Base-by-base conservation (phyloP, 108 stramenopile species). In the Pseudonitzschia pungens region DNA sequence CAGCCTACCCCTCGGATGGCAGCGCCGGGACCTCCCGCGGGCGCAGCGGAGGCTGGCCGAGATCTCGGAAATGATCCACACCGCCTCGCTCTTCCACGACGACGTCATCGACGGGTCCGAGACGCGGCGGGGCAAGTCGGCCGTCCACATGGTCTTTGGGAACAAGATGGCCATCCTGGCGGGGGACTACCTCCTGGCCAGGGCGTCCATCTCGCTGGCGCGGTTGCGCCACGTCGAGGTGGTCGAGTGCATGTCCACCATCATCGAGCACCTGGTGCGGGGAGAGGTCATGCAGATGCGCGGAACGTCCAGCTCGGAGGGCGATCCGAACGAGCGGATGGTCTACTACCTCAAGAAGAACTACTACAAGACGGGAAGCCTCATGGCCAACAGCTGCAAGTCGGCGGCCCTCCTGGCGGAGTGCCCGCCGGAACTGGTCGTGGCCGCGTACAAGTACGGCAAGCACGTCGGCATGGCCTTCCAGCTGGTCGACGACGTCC, bases 11-110 rank as follows among this genome's bases (percentile, higher is more conserved):
- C 48, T 82, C 15, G 2, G 24, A 0, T 79, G 78, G 79, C 84
- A 84, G 62, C 77, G 87, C 24, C 53, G 56, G 5, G 87, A 89
- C 54, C 67, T 89, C 11, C 83, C 83, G 0, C 78, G 87, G 65
- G 86, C 90, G 12, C 97, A 99, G 79, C 89, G 92, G 18, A 82
- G 99, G 9, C 82, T 99, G 53, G 99, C 97, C 15, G 97, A 98
- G 83, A 98, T 99, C 32, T 95, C 97, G 18, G 99, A 99, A 88
- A 94, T 98, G 87, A 97, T 99, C 67, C 99, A 99, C 83, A 98
- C 99, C 4, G 97, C 99, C 24, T 92, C 90, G 21, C 81, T 99
- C 18, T 80, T 80, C 68, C 97, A 99, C 79, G 99, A 99, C 70
- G 99, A 99, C 78, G 99, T 99, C 58, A 97, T 99, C 76, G 99